Evolutionary conservation across 2,329 filamentous ascomycete genomes (phyloP).

Genomic region (Diaporthe australafricana): DNA sequence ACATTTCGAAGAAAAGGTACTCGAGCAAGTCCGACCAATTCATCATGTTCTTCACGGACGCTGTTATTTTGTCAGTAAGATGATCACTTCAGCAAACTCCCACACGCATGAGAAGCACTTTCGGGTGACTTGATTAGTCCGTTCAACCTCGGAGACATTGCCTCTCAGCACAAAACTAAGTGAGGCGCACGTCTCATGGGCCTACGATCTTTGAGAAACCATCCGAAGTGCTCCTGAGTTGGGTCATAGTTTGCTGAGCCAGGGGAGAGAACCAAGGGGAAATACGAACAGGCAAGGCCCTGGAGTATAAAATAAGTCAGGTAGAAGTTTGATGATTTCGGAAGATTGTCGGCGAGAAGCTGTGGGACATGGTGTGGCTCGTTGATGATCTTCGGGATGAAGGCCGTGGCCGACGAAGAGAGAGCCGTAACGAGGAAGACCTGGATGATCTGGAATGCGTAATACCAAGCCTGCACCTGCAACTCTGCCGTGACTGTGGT

Average conservation of each 20-base stretch:
- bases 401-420: constrained; percentile 76
- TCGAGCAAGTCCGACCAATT: constrained; percentile 72
- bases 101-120: neutral
- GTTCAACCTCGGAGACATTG: neutral
- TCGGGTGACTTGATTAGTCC: neutral
- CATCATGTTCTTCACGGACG: constrained; percentile 74
- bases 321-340: constrained; percentile 82
- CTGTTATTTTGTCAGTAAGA: neutral
- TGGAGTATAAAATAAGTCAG: constrained; percentile 54
- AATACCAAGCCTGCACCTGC: constrained; percentile 83
- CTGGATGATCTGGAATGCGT: constrained; percentile 83
- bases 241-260: neutral
- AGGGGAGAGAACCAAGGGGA: neutral
- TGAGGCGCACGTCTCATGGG: neutral
- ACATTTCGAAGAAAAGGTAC: constrained; percentile 69
- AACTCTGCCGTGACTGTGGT: constrained; percentile 80
- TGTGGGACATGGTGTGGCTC: constrained; percentile 67
- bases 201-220: neutral
- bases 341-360: constrained; percentile 73
- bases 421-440: constrained; percentile 87
- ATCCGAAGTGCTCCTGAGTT: neutral
- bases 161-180: neutral
- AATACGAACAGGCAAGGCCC: constrained; percentile 37
- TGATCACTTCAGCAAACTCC: neutral
- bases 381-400: constrained; percentile 66